A percentile compares a stretch with the other conserved stretches of the same genome.
Conservation (phyloP, 495 filamentous ascomycete genomes). For the Pyrenula massariospora region DNA sequence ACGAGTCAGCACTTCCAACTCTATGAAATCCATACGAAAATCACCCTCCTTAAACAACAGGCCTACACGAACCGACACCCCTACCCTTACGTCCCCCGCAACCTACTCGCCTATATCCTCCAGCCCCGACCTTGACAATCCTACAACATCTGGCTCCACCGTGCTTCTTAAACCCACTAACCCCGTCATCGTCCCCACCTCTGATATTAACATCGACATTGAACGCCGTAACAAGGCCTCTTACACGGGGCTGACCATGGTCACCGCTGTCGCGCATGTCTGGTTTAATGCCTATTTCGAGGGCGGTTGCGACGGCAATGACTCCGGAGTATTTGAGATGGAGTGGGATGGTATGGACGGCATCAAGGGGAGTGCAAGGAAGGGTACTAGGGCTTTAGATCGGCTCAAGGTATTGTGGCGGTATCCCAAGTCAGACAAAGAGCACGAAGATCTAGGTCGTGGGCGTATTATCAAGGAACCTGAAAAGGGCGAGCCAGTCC, state of each 20-base stretch:
- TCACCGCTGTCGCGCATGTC: conserved; percentile 83
- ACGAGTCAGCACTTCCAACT: neutral
- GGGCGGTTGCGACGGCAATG: conserved; percentile 54
- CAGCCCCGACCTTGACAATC: conserved; percentile 3
- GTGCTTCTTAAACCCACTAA: conserved; percentile 64
- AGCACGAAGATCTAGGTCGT: conserved; percentile 6
- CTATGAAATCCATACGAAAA: neutral
- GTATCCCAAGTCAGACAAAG: conserved; percentile 16
- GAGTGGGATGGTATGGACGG: conserved; percentile 59
- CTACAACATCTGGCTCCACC: conserved; percentile 23
- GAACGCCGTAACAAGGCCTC: conserved; percentile 68
- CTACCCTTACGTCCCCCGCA: conserved; percentile 10
- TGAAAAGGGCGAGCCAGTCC: conserved; percentile 48
- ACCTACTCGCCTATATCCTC: conserved; percentile 2
- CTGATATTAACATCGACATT: conserved; percentile 82
- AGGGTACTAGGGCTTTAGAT: conserved; percentile 74
- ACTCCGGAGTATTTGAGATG: conserved; percentile 50
- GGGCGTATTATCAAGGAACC: conserved; percentile 45
- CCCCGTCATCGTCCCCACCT: conserved; percentile 58
- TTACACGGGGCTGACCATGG: conserved; percentile 69
- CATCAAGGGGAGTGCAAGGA: conserved; percentile 67
- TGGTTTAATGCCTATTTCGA: conserved; percentile 98
- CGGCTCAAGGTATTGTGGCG: conserved; percentile 81
- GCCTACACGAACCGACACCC: neutral
- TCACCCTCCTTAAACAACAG: neutral